Evolutionary conservation across 2,329 filamentous ascomycete genomes (phyloP), one percentile per base, ranked within the genome.

Genomic region (Colletotrichum sp.): DNA sequence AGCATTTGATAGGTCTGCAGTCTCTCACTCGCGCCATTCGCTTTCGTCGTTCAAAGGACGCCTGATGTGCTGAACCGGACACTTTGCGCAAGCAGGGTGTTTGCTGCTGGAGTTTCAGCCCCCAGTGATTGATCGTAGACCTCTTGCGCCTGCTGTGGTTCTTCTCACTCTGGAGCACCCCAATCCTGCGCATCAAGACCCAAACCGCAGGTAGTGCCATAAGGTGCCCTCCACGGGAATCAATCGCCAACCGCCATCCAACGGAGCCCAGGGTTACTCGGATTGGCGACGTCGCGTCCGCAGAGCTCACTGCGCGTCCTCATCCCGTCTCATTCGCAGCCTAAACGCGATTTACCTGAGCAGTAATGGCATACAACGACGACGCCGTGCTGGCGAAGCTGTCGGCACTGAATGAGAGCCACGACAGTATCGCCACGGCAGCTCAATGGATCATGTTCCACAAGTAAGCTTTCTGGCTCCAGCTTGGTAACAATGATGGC

Each of bases 371-470:
- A 62, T 99, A 98, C 87, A 97, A 94, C 79, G 96, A 99, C 86
- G 97, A 99, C 87, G 95, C 96, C 63, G 96, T 99, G 72, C 92
- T 96, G 84, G 95, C 96, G 70, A 98, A 98, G 88, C 93, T 99
- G 70, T 98, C 96, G 36, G 95, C 96, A 57, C 91, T 99, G 77
- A 98, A 98, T 85, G 98, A 99, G 87, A 98, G 96, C 13, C 96
- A 99, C 84, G 97, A 99, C 84, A 98, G 96, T 86, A 99, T 99
- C 82, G 92, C 98, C 77, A 96, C 95, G 44, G 96, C 98, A 77
- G 96, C 97, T 74, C 96, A 99, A 92, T 99, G 98, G 98, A 97
- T 99, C 77, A 98, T 99, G 94, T 99, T 99, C 84, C 96, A 99
- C 87, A 94, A 77, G 84, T 78, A 67, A 77, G 39, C 24, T 10